Conservation (phyloP, 371 early-diverging fungal genomes). For the Aphelidium insulamus region DNA sequence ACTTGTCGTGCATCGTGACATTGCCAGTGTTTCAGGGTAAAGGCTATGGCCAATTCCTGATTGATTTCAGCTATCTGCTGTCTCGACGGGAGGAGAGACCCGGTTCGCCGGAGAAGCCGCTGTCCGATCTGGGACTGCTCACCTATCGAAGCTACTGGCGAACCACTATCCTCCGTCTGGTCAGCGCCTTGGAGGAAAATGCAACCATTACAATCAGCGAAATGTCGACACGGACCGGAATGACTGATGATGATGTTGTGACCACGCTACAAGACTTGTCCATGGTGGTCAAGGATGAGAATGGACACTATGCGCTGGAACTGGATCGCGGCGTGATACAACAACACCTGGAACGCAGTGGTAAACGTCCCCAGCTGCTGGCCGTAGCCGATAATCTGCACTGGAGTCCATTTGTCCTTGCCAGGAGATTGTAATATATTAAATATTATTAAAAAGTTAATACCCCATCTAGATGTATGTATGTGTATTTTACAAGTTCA, state of each 20-base stretch:
- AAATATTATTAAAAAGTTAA: too few relatives aligned
- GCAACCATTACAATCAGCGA: constrained; percentile 10
- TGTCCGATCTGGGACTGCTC: constrained; percentile 92
- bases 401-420: too few relatives aligned
- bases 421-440: too few relatives aligned
- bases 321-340: too few relatives aligned
- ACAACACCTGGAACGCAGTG: too few relatives aligned
- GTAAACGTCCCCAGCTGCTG: too few relatives aligned
- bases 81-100: constrained; percentile 62
- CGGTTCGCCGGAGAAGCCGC: constrained; percentile 95
- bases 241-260: constrained; percentile 48
- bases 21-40: constrained; percentile 88
- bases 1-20: constrained; percentile 95
- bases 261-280: constrained; percentile 41
- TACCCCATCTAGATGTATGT: too few relatives aligned
- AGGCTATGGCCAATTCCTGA: constrained; percentile 93
- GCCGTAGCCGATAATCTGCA: too few relatives aligned
- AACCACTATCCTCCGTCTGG: constrained; percentile 7
- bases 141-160: constrained; percentile 78
- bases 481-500: too few relatives aligned
- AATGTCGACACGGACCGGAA: constrained; percentile 29
- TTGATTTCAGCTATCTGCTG: constrained; percentile 84
- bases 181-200: neutral
- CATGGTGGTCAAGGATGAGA: too few relatives aligned
- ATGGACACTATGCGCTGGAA: too few relatives aligned